A percentile compares a stretch with the other conserved stretches of the same genome.
These are phyloP conservation scores for Alternaria sp. DNA, from an alignment of 2,329 filamentous ascomycete species.

Conservation along the genomic window DNA sequence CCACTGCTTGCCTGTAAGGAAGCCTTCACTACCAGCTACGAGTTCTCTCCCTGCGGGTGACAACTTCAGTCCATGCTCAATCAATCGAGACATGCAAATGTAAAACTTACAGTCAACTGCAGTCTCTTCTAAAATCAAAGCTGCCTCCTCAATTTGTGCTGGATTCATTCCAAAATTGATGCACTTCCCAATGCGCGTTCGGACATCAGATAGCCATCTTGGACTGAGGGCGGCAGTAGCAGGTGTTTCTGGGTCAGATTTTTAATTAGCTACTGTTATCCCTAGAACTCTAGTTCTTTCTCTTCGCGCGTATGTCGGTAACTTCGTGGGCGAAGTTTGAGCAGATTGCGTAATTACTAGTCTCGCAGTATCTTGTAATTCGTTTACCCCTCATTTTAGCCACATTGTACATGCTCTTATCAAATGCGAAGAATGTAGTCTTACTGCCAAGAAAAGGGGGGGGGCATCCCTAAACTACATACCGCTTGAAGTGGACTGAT, in stretches of 20 bases:
- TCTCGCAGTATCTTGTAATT: not conserved
- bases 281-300: not conserved
- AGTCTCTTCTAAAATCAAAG: slow-evolving; percentile 66
- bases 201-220: slow-evolving; percentile 75
- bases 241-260: not conserved
- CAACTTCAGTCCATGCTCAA: not conserved
- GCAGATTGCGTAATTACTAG: not conserved
- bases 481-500: slow-evolving; percentile 18
- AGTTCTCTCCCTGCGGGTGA: slow-evolving; percentile 63
- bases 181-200: slow-evolving; percentile 74
- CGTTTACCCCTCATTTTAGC: not conserved
- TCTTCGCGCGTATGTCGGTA: not conserved
- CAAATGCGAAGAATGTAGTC: not conserved
- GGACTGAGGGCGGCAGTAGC: slow-evolving; percentile 45
- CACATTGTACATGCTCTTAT: not conserved
- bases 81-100: too few species aligned
- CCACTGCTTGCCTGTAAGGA: slow-evolving; percentile 68
- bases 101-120: slow-evolving; percentile 65
- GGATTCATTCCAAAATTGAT: slow-evolving; percentile 74
- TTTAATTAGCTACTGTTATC: not conserved
- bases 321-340: not conserved
- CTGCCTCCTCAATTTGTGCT: slow-evolving; percentile 66
- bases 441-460: not conserved
- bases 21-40: slow-evolving; percentile 78
- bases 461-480: not conserved